These are phyloP conservation scores for Xylaria castorea DNA, from an alignment of 495 filamentous ascomycete species.

Conservation along the genomic window DNA sequence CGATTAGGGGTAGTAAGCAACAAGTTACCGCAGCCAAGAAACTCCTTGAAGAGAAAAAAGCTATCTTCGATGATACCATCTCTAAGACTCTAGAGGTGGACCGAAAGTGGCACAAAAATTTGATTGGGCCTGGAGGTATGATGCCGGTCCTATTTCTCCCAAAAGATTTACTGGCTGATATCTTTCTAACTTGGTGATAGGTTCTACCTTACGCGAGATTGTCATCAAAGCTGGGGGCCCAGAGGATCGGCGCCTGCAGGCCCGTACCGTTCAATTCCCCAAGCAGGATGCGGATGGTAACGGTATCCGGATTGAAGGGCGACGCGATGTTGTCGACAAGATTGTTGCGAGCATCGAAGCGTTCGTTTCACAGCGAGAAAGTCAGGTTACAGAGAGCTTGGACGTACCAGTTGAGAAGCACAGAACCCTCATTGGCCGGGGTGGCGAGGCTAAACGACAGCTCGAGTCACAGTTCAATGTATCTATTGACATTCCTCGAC, in stretches of 20 bases:
- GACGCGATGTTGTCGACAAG: conserved; percentile 81
- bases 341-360: conserved; percentile 81
- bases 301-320: conserved; percentile 85
- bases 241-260: conserved; percentile 77
- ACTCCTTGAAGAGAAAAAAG: conserved; percentile 80
- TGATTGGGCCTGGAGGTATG: conserved; percentile 89
- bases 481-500: conserved; percentile 85
- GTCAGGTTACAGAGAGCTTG: conserved; percentile 73
- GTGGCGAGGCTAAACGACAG: conserved; percentile 80
- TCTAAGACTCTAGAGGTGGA: conserved; percentile 85
- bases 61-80: conserved; percentile 84
- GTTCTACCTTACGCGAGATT: conserved; percentile 84
- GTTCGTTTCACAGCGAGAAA: conserved; percentile 79
- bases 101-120: conserved; percentile 84
- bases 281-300: conserved; percentile 79
- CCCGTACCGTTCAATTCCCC: conserved; percentile 90
- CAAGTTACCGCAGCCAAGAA: conserved; percentile 91
- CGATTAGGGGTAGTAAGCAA: conserved; percentile 86
- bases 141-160: background rate
- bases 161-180: conserved; percentile 2
- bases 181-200: conserved; percentile 59
- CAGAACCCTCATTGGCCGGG: conserved; percentile 86
- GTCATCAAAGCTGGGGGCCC: conserved; percentile 88
- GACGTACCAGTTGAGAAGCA: conserved; percentile 90
- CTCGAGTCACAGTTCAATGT: conserved; percentile 92